A percentile compares a stretch with the other conserved stretches of the same genome.
phyloP scores from a whole-genome alignment of 1,284 basidiomycete genomes.

The Cutaneotrichosporon cavernicola region DNA sequence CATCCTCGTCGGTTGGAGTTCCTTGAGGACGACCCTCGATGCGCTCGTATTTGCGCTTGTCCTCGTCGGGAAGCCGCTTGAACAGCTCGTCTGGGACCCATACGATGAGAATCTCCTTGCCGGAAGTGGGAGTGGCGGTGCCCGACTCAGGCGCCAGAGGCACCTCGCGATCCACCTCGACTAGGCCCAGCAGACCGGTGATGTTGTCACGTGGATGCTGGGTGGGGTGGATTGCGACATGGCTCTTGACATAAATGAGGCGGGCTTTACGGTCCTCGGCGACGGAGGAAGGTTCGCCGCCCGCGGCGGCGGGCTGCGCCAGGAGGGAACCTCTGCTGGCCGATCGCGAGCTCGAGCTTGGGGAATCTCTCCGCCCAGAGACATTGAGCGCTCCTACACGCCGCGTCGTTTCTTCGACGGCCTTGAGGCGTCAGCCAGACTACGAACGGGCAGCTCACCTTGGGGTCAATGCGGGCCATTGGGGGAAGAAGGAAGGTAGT shows the following conservation, averaged over 20 bases:
- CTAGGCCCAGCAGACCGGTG: slow-evolving; percentile 83
- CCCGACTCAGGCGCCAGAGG: slow-evolving; percentile 16
- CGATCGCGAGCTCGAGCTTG: background rate
- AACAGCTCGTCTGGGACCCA: slow-evolving; percentile 52
- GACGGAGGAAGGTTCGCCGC: background rate
- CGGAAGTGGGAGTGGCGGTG: slow-evolving; percentile 7
- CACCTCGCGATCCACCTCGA: slow-evolving; percentile 58
- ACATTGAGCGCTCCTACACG: background rate
- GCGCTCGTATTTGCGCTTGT: slow-evolving; percentile 39
- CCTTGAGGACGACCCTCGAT: slow-evolving; percentile 32
- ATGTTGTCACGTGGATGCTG: slow-evolving; percentile 89
- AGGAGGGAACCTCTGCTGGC: background rate
- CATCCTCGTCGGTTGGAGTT: slow-evolving; percentile 38
- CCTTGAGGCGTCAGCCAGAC: background rate
- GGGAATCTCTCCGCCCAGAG: background rate
- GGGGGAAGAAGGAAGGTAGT: background rate
- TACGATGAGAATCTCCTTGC: slow-evolving; percentile 42
- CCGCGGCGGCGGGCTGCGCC: background rate
- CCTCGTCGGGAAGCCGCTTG: slow-evolving; percentile 46
- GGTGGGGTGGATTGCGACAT: slow-evolving; percentile 91
- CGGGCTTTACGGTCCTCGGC: slow-evolving; percentile 35
- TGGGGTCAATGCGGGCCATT: slow-evolving; percentile 10
- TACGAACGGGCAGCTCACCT: background rate
- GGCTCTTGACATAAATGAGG: slow-evolving; percentile 82
- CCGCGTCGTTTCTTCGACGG: background rate